Conservation (phyloP, 2,329 filamentous ascomycete species). For the Colletotrichum tofieldiae region DNA sequence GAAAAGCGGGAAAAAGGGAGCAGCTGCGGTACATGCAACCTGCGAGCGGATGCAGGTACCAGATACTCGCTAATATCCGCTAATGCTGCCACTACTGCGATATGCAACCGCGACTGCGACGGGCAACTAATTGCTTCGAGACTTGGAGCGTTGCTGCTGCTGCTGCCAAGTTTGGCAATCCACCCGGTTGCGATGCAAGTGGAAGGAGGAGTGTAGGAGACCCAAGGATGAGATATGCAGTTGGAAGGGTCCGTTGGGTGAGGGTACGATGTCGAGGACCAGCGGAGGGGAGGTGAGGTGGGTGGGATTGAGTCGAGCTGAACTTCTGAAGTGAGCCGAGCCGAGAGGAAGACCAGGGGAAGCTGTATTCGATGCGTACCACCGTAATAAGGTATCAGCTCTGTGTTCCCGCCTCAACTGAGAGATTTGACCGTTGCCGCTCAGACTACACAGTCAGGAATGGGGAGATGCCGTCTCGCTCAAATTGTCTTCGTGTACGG, state of each 20-base stretch:
- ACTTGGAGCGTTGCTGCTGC: background rate
- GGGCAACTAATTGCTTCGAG: constrained; percentile 8
- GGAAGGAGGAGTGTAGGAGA: constrained; percentile 25
- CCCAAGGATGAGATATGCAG: background rate
- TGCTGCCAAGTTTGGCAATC: constrained; percentile 12
- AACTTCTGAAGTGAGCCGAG: background rate
- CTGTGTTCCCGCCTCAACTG: constrained; percentile 26
- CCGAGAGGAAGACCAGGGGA: background rate
- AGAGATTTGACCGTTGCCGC: constrained; percentile 18
- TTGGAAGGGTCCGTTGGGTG: background rate
- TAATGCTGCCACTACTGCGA: constrained; percentile 35
- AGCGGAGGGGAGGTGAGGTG: background rate
- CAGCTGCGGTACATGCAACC: constrained; percentile 38
- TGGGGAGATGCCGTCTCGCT: constrained; percentile 30
- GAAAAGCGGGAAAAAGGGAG: constrained; percentile 38
- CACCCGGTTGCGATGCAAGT: background rate
- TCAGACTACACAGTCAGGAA: constrained; percentile 7
- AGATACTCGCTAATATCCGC: constrained; percentile 40
- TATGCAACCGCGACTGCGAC: constrained; percentile 17
- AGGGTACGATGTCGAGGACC: background rate
- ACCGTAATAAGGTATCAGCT: constrained; percentile 14
- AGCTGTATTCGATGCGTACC: background rate
- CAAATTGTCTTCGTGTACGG: constrained; percentile 21
- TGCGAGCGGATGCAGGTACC: constrained; percentile 40
- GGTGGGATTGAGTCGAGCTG: constrained; percentile 21